These are phyloP conservation scores for Eragrostis nindensis DNA, from an alignment of 176 grass and related monocot species.

Conservation along the genomic window DNA sequence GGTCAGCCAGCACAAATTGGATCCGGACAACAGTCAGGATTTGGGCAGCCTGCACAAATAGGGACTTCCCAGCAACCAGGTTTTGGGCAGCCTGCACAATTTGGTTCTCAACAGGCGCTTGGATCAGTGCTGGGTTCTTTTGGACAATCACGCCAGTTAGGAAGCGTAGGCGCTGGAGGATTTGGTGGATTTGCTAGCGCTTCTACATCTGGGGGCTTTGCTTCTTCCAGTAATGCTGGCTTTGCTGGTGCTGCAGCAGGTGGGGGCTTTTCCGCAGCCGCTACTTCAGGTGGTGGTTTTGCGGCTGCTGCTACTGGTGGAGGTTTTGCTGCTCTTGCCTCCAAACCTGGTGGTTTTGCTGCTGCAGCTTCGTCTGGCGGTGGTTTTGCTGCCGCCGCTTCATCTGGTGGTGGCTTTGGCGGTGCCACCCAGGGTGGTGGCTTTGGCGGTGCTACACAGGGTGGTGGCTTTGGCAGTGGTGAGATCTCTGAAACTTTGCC, in stretches of 20 bases:
- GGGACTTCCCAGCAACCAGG: slow-evolving; percentile 61
- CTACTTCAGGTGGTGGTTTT: slow-evolving; percentile 53
- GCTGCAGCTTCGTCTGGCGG: slow-evolving; percentile 37
- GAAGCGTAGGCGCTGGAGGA: slow-evolving; percentile 60
- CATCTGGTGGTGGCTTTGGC: slow-evolving; percentile 36
- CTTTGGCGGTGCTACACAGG: slow-evolving; percentile 48
- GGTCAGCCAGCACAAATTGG: slow-evolving; percentile 73
- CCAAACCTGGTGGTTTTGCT: slow-evolving; percentile 59
- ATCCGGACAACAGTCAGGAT: slow-evolving; percentile 57
- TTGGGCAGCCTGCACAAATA: slow-evolving; percentile 78
- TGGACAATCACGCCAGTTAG: slow-evolving; percentile 91
- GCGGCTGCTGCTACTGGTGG: slow-evolving; percentile 56
- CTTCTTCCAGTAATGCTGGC: slow-evolving; percentile 57
- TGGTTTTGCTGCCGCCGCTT: slow-evolving; percentile 47
- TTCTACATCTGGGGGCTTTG: slow-evolving; percentile 69
- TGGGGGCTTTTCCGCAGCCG: slow-evolving; percentile 63
- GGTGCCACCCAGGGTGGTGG: too few species aligned
- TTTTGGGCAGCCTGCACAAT: slow-evolving; percentile 70
- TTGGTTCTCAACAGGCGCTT: slow-evolving; percentile 82
- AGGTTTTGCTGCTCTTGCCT: slow-evolving; percentile 71
- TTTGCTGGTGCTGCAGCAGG: slow-evolving; percentile 70
- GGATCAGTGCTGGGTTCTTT: slow-evolving; percentile 94
- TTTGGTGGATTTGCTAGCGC: slow-evolving; percentile 82
- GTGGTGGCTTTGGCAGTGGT: slow-evolving; percentile 62
- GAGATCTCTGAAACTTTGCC: slow-evolving; percentile 28